A percentile compares a stretch with the other conserved stretches of the same genome.
Conservation (phyloP, 1,139 yeast species). For the Geotrichum australiense region DNA sequence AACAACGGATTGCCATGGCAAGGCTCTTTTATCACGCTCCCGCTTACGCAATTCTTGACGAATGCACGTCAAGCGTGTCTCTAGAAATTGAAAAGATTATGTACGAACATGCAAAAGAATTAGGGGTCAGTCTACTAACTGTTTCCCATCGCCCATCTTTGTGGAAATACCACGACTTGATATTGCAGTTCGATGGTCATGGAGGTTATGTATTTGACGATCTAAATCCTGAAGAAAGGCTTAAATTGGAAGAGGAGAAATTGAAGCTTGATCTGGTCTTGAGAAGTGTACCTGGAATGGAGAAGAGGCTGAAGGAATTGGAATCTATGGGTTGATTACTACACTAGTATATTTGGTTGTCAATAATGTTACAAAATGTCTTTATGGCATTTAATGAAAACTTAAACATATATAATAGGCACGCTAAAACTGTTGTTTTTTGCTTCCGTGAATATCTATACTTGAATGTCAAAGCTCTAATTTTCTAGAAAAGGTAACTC, state of each 20-base stretch:
- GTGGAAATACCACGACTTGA: slow-evolving; percentile 84
- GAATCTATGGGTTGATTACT: no score
- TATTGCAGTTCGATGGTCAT: slow-evolving; percentile 79
- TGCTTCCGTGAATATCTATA: no score
- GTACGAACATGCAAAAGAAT: slow-evolving; percentile 74
- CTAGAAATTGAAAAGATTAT: slow-evolving; percentile 86
- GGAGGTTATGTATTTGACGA: slow-evolving; percentile 68
- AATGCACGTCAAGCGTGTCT: slow-evolving; percentile 90
- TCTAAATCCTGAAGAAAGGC: slow-evolving; percentile 61
- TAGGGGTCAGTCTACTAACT: slow-evolving; percentile 77
- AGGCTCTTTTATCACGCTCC: slow-evolving; percentile 87
- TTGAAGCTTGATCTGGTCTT: slow-evolving; percentile 55
- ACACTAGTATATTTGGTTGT: no score
- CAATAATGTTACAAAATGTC: no score
- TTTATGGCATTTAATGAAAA: no score
- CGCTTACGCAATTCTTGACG: slow-evolving; percentile 88
- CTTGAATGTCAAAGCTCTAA: no score
- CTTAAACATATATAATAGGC: no score
- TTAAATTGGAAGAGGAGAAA: slow-evolving; percentile 66
- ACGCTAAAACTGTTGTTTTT: no score
- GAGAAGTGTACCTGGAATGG: slow-evolving; percentile 59
- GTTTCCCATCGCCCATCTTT: slow-evolving; percentile 89
- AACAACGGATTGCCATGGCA: slow-evolving; percentile 91
- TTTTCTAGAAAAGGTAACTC: no score
- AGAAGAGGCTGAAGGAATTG: slow-evolving; percentile 46